phyloP scores from a whole-genome alignment of 148 eudicot genomes.

The Tetragonia tetragonoides region DNA sequence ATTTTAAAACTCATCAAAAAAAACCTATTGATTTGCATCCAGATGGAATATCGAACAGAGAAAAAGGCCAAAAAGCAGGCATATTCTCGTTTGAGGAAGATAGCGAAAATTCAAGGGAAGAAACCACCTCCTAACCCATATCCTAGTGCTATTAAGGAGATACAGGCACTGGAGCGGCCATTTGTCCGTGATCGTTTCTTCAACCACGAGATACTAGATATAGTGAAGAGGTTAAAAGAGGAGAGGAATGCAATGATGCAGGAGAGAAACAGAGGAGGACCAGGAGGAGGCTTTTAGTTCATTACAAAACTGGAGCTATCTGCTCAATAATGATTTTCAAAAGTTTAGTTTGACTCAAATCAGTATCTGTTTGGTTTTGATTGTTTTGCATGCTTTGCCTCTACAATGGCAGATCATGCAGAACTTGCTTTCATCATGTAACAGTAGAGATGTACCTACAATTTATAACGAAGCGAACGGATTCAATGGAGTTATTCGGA shows the following conservation, averaged over 20 bases:
- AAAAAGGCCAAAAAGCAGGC: slow-evolving; percentile 66
- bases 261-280: slow-evolving; percentile 31
- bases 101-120: slow-evolving; percentile 65
- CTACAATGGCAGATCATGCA: background rate
- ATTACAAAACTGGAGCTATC: background rate
- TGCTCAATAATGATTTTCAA: background rate
- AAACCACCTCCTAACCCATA: slow-evolving; percentile 79
- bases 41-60: slow-evolving; percentile 84
- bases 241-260: slow-evolving; percentile 46
- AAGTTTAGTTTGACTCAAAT: too few species aligned
- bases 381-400: background rate
- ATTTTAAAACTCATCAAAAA: background rate
- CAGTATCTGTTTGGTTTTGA: too few species aligned
- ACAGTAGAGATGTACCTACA: too few species aligned
- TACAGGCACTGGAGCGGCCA: slow-evolving; percentile 81
- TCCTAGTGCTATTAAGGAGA: slow-evolving; percentile 82
- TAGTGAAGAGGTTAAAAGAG: slow-evolving; percentile 52
- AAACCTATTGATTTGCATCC: background rate
- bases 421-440: background rate
- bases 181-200: slow-evolving; percentile 67
- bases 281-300: background rate
- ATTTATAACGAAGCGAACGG: background rate
- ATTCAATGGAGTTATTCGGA: too few species aligned
- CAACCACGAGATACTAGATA: slow-evolving; percentile 41
- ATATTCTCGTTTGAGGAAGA: slow-evolving; percentile 59